phyloP scores from a whole-genome alignment of 2,329 filamentous ascomycete species.

The Cladosporium oxysporum region DNA sequence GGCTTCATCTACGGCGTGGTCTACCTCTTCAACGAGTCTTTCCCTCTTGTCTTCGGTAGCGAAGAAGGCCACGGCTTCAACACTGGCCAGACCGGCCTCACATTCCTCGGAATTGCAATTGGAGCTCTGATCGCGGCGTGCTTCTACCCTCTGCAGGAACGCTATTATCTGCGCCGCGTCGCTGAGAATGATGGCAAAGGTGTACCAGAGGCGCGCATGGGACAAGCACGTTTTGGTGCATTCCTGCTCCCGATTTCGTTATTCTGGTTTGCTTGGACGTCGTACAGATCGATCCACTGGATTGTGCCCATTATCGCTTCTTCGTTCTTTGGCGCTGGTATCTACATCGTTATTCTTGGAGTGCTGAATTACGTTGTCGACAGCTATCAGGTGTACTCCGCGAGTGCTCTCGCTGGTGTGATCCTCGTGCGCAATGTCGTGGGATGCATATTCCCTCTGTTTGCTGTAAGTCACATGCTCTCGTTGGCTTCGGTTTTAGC shows the following conservation, averaged over 20 bases:
- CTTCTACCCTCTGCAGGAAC: conserved; percentile 49
- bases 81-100: conserved; percentile 34
- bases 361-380: conserved; percentile 53
- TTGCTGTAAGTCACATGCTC: conserved; percentile 14
- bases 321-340: conserved; percentile 28
- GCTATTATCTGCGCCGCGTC: conserved; percentile 39
- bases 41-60: conserved; percentile 49
- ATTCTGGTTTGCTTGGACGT: conserved; percentile 38
- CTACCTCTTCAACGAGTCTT: conserved; percentile 54
- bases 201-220: conserved; percentile 35
- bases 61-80: conserved; percentile 44
- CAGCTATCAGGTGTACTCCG: conserved; percentile 47
- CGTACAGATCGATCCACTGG: conserved; percentile 39
- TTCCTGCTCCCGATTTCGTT: conserved; percentile 29
- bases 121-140: conserved; percentile 43
- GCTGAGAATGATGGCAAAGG: conserved; percentile 29
- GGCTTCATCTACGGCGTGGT: conserved; percentile 53
- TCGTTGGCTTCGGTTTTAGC: conserved; percentile 19
- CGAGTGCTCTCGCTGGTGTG: conserved; percentile 44
- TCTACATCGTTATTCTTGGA: conserved; percentile 52
- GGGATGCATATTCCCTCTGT: conserved; percentile 40
- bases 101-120: conserved; percentile 36
- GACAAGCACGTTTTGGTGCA: conserved; percentile 26
- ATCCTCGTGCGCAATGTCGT: conserved; percentile 39
- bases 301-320: conserved; percentile 46